Conservation (phyloP, 768 basidiomycete species). For the Nevesoporus exiguus region DNA sequence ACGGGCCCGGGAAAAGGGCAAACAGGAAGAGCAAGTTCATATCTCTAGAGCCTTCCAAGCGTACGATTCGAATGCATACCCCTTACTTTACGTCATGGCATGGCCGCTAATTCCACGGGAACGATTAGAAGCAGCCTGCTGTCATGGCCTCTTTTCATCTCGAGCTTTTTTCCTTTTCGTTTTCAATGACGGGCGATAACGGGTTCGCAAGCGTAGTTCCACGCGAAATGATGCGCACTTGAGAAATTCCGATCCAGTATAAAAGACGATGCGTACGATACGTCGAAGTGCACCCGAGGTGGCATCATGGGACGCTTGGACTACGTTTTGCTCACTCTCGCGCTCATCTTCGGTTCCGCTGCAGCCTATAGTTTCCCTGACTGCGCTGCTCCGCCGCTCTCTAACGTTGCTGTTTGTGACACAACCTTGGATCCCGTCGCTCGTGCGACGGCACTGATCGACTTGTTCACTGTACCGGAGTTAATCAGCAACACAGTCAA, state of each 20-base stretch:
- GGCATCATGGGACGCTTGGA: slow-evolving; percentile 1
- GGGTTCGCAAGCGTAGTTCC: too few species aligned
- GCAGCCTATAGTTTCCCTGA: slow-evolving; percentile 43
- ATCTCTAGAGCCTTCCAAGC: too few species aligned
- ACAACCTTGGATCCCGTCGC: slow-evolving; percentile 40
- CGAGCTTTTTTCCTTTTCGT: too few species aligned
- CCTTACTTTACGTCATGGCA: too few species aligned
- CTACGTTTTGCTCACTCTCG: neutral
- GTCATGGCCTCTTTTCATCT: too few species aligned
- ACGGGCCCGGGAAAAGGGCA: too few species aligned
- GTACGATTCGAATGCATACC: too few species aligned
- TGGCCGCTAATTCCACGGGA: too few species aligned
- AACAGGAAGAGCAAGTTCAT: too few species aligned
- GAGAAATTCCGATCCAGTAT: neutral
- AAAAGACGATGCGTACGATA: neutral
- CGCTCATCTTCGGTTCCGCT: slow-evolving; percentile 1
- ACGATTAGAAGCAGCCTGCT: too few species aligned
- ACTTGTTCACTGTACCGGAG: slow-evolving; percentile 49
- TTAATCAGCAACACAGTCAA: slow-evolving; percentile 51
- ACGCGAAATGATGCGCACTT: too few species aligned
- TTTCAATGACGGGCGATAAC: too few species aligned
- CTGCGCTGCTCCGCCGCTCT: slow-evolving; percentile 45
- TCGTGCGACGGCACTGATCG: slow-evolving; percentile 49
- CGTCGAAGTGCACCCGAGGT: neutral
- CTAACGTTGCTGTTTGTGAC: slow-evolving; percentile 46